A percentile compares a stretch with the other conserved stretches of the same genome.
phyloP scores from a whole-genome alignment of 2,329 filamentous ascomycete genomes.

The Neospermospora avenae region DNA sequence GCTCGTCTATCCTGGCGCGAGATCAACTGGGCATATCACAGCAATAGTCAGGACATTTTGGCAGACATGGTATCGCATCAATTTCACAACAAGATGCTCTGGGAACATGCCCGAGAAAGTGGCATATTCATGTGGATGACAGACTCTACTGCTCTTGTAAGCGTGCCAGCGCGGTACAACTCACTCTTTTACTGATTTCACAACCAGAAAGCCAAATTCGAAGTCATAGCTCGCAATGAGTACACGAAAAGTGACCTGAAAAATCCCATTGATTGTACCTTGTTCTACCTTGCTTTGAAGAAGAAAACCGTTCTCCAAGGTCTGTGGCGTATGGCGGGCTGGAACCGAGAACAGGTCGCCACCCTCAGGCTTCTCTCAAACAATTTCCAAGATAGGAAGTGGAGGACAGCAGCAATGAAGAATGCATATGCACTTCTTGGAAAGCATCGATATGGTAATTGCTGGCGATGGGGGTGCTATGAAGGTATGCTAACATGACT shows the following conservation, averaged over 20 bases:
- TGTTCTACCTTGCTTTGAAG: slow-evolving; percentile 85
- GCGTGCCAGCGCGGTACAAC: slow-evolving; percentile 32
- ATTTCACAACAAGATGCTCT: slow-evolving; percentile 75
- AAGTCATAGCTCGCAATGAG: slow-evolving; percentile 86
- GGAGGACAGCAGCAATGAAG: slow-evolving; percentile 86
- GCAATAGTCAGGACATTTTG: slow-evolving; percentile 83
- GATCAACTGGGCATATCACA: slow-evolving; percentile 83
- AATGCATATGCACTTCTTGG: slow-evolving; percentile 95
- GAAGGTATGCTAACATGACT: slow-evolving; percentile 1
- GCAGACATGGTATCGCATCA: slow-evolving; percentile 78
- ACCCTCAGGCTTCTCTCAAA: slow-evolving; percentile 82
- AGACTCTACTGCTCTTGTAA: slow-evolving; percentile 71
- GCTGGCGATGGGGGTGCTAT: background rate
- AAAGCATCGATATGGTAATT: slow-evolving; percentile 76
- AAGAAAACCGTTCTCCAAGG: slow-evolving; percentile 91
- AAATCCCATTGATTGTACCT: slow-evolving; percentile 84
- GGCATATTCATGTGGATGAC: slow-evolving; percentile 95
- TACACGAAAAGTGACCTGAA: slow-evolving; percentile 86
- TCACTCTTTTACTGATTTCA: background rate
- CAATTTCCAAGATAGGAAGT: slow-evolving; percentile 82
- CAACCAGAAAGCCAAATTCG: slow-evolving; percentile 70
- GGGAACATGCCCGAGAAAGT: slow-evolving; percentile 80
- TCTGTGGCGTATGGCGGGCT: slow-evolving; percentile 89
- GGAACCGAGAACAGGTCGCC: slow-evolving; percentile 79
- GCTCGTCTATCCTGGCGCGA: slow-evolving; percentile 71